Base-by-base conservation (phyloP, 2,329 filamentous ascomycete genomes). In the Neonectria coccinea region DNA sequence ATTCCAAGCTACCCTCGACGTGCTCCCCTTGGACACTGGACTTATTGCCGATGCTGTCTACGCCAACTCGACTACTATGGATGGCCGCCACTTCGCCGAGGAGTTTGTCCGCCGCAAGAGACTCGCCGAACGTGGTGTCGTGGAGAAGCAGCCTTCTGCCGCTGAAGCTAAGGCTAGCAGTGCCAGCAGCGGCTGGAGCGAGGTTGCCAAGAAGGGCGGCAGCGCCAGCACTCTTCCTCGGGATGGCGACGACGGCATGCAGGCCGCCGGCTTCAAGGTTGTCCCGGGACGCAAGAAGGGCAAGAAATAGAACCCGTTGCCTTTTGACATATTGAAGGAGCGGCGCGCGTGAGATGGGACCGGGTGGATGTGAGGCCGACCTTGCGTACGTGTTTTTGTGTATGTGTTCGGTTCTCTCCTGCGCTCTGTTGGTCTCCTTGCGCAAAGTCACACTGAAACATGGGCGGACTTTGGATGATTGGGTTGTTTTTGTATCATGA, bases 71-170 rank as follows among this genome's bases (percentile, higher is more conserved):
- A 91, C 91, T 73, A 97, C 94, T 1, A 92, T 99, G 79, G 94
- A 99, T 75, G 94, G 93, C 0, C 91, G 92, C 54, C 93, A 97
- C 75, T 98, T 98, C 75, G 94, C 93, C 0, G 92, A 97, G 64
- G 96, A 99, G 78, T 99, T 96, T 75, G 88, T 98, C 64, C 92
- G 94, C 36, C 94, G 95, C 73, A 95, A 94, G 81, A 97, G 92
- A 84, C 88, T 97, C 1, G 95, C 96, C 0, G 95, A 98, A 72
- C 96, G 94, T 82, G 96, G 96, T 42, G 87, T 97, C 44, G 85
- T 97, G 18, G 92, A 94, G 77, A 91, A 92, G 73, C 88, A 92
- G 59, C 85, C 71, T 2, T 50, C 88, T 16, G 84, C 86, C 52
- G 85, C 81, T 54, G 86, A 88, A 3, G 85, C 83, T 67, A 75